Evolutionary conservation across 306 rosid species (phyloP).

Genomic region (Mimosa bimucronata): DNA sequence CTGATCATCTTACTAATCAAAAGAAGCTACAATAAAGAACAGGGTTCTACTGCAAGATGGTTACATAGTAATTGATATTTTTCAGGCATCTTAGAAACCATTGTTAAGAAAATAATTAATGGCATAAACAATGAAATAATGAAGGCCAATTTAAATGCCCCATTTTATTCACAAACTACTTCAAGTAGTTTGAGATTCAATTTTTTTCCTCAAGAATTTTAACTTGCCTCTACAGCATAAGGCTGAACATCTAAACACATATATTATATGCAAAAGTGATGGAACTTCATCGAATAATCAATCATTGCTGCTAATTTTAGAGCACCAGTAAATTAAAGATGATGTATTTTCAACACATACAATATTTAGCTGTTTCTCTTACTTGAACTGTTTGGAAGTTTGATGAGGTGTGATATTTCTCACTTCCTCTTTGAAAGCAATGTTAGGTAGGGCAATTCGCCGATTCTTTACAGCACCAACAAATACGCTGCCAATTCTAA

Average conservation of each 20-base stretch:
- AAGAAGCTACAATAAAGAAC: background rate
- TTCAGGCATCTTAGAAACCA: background rate
- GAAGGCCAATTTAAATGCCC: background rate
- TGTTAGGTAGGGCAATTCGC: background rate
- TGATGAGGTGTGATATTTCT: background rate
- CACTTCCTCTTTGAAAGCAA: background rate
- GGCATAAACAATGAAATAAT: background rate
- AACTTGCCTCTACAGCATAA: background rate
- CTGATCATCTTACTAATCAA: background rate
- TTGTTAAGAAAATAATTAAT: background rate
- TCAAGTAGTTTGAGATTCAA: background rate
- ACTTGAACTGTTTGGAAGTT: background rate
- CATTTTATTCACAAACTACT: background rate
- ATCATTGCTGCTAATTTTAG: background rate
- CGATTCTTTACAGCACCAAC: background rate
- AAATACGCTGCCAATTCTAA: slow-evolving; percentile 10
- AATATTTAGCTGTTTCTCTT: background rate
- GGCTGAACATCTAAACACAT: background rate
- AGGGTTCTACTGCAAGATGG: background rate
- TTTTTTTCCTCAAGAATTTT: background rate
- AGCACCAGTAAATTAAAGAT: background rate
- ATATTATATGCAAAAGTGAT: background rate
- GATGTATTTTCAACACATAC: background rate
- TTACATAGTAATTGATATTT: background rate
- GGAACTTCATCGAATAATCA: background rate